phyloP scores from a whole-genome alignment of 2,329 filamentous ascomycete genomes.

The Drechslera avenae region DNA sequence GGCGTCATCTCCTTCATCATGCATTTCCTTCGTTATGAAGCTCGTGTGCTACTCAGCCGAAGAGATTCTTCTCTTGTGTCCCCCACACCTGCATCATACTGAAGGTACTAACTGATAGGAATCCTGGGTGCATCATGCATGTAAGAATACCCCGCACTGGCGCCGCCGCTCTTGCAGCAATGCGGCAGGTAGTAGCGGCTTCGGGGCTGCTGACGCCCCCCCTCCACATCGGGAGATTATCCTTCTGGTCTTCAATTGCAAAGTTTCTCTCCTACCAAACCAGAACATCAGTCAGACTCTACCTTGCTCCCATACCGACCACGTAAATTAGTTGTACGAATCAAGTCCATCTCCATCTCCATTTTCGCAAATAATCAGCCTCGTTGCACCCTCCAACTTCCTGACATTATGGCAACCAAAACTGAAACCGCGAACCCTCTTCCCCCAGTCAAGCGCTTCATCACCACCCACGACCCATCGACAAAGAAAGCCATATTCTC shows the following conservation, averaged over 20 bases:
- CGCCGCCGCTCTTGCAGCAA: background rate
- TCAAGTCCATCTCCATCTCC: background rate
- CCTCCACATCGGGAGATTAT: conserved; percentile 17
- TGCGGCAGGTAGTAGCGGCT: conserved; percentile 3
- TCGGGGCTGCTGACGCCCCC: background rate
- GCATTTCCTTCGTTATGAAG: background rate
- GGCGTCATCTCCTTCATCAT: background rate
- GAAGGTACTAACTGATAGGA: too few relatives aligned
- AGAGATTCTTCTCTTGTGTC: background rate
- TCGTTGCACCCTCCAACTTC: background rate
- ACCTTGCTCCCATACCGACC: background rate
- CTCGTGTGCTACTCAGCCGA: background rate
- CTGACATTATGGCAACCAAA: conserved; percentile 20
- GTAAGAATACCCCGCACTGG: background rate
- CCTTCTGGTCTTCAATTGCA: background rate
- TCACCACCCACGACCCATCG: conserved; percentile 43
- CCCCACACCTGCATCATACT: background rate
- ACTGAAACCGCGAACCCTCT: conserved; percentile 27
- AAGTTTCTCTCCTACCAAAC: background rate
- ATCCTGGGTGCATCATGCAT: background rate
- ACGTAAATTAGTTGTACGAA: background rate
- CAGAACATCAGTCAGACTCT: too few relatives aligned
- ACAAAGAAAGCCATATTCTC: conserved; percentile 45
- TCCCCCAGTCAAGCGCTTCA: conserved; percentile 40
- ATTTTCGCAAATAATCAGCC: background rate